phyloP scores from a whole-genome alignment of 371 early-diverging fungal genomes.

The Lichtheimia ramosa region DNA sequence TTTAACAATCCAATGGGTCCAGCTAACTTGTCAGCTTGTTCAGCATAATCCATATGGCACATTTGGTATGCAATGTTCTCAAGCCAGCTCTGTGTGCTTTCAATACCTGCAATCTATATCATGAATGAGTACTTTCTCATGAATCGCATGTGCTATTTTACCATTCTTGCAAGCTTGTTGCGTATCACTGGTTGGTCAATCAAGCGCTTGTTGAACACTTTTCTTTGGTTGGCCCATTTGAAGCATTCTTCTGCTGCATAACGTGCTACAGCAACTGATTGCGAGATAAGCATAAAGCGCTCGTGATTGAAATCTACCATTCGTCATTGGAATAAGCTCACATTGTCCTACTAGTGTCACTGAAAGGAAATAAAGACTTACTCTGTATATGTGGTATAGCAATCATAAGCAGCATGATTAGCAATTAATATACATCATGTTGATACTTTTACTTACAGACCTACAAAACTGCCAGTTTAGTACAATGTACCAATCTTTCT shows the following conservation, averaged over 20 bases:
- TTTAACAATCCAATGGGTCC: constrained; percentile 63
- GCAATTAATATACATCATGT: too few relatives aligned
- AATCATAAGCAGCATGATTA: too few relatives aligned
- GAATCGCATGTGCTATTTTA: constrained; percentile 11
- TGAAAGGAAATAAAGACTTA: neutral
- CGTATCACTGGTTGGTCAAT: constrained; percentile 69
- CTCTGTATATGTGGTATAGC: neutral
- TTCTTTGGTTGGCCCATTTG: constrained; percentile 55
- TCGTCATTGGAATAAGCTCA: neutral
- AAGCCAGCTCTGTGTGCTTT: constrained; percentile 51
- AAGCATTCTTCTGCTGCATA: constrained; percentile 32
- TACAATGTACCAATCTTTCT: constrained; percentile 17
- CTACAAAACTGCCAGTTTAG: constrained; percentile 10
- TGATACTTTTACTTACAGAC: constrained; percentile 22
- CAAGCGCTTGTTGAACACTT: constrained; percentile 76
- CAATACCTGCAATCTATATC: constrained; percentile 63
- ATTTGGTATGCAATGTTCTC: constrained; percentile 61
- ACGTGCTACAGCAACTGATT: constrained; percentile 50
- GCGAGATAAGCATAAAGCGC: constrained; percentile 33
- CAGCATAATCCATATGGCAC: constrained; percentile 50
- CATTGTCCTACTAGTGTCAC: too few relatives aligned
- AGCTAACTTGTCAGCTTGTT: constrained; percentile 48
- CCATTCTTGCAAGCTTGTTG: constrained; percentile 67
- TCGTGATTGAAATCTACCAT: constrained; percentile 71
- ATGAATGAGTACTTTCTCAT: too few relatives aligned